Conservation (phyloP, 768 basidiomycete genomes). For the Tulasnella sp. region DNA sequence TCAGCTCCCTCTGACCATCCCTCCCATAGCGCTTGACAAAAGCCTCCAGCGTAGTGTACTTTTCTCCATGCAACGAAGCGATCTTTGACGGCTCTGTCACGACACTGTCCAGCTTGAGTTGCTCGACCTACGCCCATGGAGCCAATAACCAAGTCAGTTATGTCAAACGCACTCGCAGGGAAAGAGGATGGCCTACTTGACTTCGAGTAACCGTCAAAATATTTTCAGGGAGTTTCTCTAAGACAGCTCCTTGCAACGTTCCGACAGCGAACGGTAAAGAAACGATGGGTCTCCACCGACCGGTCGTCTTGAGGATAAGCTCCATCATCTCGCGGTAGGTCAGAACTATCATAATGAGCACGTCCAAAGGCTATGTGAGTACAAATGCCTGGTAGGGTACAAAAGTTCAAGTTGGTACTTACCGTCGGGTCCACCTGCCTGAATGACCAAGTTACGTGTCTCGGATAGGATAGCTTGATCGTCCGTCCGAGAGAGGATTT, state of each 20-base stretch:
- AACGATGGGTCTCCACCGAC: slow-evolving; percentile 44
- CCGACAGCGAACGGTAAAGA: slow-evolving; percentile 55
- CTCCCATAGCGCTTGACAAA: slow-evolving; percentile 2
- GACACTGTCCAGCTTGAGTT: slow-evolving; percentile 15
- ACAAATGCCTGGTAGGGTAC: too few relatives aligned
- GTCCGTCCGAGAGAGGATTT: slow-evolving; percentile 42
- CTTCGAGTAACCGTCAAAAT: slow-evolving; percentile 58
- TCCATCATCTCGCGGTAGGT: slow-evolving; percentile 59
- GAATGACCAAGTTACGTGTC: slow-evolving; percentile 34
- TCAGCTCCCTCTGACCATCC: slow-evolving; percentile 23
- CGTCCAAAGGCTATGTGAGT: background rate
- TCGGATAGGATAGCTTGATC: slow-evolving; percentile 21
- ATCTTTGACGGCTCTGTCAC: slow-evolving; percentile 6
- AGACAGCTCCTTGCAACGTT: slow-evolving; percentile 47
- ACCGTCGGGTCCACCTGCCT: slow-evolving; percentile 43
- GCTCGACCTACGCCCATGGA: slow-evolving; percentile 13
- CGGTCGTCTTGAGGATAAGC: slow-evolving; percentile 43
- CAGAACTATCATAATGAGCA: slow-evolving; percentile 35
- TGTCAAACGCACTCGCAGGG: background rate
- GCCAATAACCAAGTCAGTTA: background rate
- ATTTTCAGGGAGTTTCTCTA: slow-evolving; percentile 52
- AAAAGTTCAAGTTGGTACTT: too few relatives aligned
- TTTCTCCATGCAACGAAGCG: slow-evolving; percentile 3
- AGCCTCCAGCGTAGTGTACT: slow-evolving; percentile 1
- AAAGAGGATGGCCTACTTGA: too few relatives aligned